Base-by-base conservation (phyloP, 352 stramenopile species). In the Pythium grandisporangium region DNA sequence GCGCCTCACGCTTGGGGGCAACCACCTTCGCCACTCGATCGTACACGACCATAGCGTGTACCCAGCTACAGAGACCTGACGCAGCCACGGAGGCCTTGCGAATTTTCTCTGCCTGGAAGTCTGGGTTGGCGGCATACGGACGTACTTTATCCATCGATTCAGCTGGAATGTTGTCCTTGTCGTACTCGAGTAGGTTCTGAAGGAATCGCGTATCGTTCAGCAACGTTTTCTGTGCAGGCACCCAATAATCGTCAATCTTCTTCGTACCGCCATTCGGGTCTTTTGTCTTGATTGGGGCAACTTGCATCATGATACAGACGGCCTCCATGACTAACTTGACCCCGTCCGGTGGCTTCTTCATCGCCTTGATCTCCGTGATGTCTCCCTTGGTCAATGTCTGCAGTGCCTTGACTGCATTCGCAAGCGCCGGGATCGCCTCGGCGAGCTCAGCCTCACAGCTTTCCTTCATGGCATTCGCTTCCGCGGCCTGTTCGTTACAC, bases 11-110 rank as follows among this genome's bases (percentile, higher is more conserved):
- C 62, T 98, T 98, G 0, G 94, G 94, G 0, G 72, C 94, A 0
- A 98, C 94, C 3, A 95, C 73, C 34, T 96, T 95, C 0, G 85
- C 84, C 10, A 98, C 91, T 3, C 74, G 67, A 40, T 98, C 88
- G 64, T 98, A 98, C 16, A 97, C 84, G 2, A 97, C 89, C 90
- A 98, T 98, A 4, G 94, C 94, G 43, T 96, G 91, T 5, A 98
- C 93, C 94, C 94, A 98, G 46, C 69, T 93, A 45, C 91, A 98
- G 4, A 98, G 53, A 6, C 92, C 92, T 0, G 91, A 95, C 8
- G 93, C 92, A n/a, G 94, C 94, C 2, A 96, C 73, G 1, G 85
- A 97, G 0, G 88, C 87, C 51, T 97, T 98, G 14, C 88, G 89
- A 38, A 98, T 96, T 39, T 96, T 95, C 0, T 97, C 90, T 6